These are phyloP conservation scores for Picea glauca DNA, from an alignment of 75 land plant genomes.

Conservation along the genomic window DNA sequence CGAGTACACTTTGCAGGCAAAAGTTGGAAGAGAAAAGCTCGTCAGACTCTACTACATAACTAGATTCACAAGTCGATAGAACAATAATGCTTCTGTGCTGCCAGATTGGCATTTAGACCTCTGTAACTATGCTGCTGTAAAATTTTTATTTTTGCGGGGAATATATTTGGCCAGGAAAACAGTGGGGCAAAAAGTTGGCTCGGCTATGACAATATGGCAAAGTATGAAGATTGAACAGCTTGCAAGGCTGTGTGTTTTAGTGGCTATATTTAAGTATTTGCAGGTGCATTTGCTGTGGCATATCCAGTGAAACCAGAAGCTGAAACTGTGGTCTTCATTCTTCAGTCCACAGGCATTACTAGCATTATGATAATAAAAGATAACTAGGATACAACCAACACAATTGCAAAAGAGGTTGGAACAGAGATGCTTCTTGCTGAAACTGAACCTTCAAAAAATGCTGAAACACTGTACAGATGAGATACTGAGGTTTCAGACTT, in stretches of 20 bases:
- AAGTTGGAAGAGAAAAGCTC: no score
- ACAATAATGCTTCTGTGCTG: no score
- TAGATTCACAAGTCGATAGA: no score
- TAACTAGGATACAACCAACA: slow-evolving; percentile 67
- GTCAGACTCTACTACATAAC: no score
- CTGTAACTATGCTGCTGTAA: no score
- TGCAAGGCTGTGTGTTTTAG: slow-evolving; percentile 63
- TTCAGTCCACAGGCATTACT: slow-evolving; percentile 52
- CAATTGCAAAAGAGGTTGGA: slow-evolving; percentile 77
- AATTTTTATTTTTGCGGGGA: no score
- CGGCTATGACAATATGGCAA: no score
- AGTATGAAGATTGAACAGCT: slow-evolving; percentile 32
- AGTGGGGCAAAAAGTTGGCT: no score
- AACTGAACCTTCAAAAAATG: slow-evolving; percentile 65
- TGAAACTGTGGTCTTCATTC: slow-evolving; percentile 49
- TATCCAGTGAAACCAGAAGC: slow-evolving; percentile 85
- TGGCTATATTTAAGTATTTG: slow-evolving; percentile 45
- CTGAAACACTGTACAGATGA: slow-evolving; percentile 71
- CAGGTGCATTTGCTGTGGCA: slow-evolving; percentile 58
- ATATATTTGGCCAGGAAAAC: no score
- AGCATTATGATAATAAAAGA: slow-evolving; percentile 88
- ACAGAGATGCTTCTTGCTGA: slow-evolving; percentile 69
- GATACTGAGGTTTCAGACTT: slow-evolving; percentile 51
- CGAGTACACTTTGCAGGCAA: no score
- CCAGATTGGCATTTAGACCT: no score